phyloP scores from a whole-genome alignment of 192 early-diverging fungal genomes.

The Coemansia erecta region DNA sequence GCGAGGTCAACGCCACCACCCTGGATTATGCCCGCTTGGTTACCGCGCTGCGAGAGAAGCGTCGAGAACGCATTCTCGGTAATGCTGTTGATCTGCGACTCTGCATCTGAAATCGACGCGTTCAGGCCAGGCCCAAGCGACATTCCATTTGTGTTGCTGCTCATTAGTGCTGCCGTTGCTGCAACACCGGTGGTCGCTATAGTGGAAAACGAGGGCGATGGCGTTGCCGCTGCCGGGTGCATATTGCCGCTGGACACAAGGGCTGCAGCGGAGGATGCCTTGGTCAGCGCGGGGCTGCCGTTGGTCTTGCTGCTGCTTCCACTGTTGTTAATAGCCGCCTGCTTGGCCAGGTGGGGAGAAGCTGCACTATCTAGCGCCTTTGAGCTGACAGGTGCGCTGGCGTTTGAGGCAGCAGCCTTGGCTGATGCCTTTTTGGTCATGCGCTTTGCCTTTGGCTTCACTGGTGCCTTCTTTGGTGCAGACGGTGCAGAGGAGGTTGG shows the following conservation, averaged over 20 bases:
- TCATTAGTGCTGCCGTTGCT: not conserved
- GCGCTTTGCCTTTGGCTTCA: constrained; percentile 29
- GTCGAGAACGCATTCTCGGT: constrained; percentile 27
- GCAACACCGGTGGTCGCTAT: not conserved
- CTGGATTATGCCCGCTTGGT: constrained; percentile 1
- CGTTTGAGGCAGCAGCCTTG: constrained; percentile 5
- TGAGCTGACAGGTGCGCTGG: not conserved
- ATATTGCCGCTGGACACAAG: not conserved
- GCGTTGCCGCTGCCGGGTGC: not conserved
- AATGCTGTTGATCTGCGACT: constrained; percentile 5
- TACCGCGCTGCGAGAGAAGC: constrained; percentile 28
- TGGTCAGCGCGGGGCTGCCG: constrained; percentile 28
- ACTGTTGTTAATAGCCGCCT: constrained; percentile 2
- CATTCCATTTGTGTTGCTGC: not conserved
- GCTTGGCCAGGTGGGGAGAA: not conserved
- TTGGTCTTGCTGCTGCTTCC: constrained; percentile 17
- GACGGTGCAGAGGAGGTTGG: constrained; percentile 1
- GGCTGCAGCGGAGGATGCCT: constrained; percentile 6
- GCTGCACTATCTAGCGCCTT: not conserved
- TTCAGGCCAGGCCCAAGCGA: not conserved
- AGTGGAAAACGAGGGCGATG: constrained; percentile 8
- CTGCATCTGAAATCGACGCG: constrained; percentile 4
- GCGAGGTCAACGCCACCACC: not conserved
- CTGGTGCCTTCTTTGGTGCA: constrained; percentile 22
- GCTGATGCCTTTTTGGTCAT: constrained; percentile 25